These are phyloP conservation scores for Alternaria sp. DNA, from an alignment of 2,329 filamentous ascomycete species.

Conservation along the genomic window DNA sequence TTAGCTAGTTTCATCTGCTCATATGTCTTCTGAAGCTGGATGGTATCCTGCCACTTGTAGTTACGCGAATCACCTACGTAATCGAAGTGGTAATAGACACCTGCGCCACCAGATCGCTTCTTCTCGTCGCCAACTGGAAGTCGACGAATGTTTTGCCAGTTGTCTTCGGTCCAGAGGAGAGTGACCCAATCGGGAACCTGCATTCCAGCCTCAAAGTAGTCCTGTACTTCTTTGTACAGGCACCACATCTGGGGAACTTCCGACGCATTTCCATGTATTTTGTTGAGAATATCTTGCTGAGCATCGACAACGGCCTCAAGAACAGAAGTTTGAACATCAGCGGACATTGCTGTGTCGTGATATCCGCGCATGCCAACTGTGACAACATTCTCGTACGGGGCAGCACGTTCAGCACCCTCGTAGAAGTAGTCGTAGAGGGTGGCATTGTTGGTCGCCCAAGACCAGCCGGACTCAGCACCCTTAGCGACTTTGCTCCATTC, in stretches of 20 bases:
- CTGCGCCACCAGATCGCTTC: constrained; percentile 67
- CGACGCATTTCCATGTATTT: constrained; percentile 63
- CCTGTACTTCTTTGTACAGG: constrained; percentile 77
- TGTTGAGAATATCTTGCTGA: constrained; percentile 66
- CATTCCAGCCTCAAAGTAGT: constrained; percentile 71
- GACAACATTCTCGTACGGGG: constrained; percentile 71
- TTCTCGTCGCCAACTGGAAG: constrained; percentile 69
- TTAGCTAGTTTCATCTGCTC: constrained; percentile 71
- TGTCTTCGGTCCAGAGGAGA: constrained; percentile 74
- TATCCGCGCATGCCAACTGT: constrained; percentile 75
- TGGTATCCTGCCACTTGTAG: constrained; percentile 70
- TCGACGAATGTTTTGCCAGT: constrained; percentile 71
- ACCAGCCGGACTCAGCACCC: constrained; percentile 65
- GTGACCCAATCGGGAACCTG: constrained; percentile 71
- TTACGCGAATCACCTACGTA: constrained; percentile 69
- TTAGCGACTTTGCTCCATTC: constrained; percentile 60
- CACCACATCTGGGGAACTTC: constrained; percentile 75
- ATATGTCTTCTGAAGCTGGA: constrained; percentile 70
- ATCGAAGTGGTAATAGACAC: constrained; percentile 72
- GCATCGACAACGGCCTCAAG: constrained; percentile 68
- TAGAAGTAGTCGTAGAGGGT: constrained; percentile 74
- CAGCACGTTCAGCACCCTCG: constrained; percentile 70
- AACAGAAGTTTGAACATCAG: constrained; percentile 65
- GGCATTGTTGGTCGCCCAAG: constrained; percentile 73
- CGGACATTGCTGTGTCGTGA: constrained; percentile 70